Base-by-base conservation (phyloP, 2,329 filamentous ascomycete species). In the Macrophomina pseudophaseolina region DNA sequence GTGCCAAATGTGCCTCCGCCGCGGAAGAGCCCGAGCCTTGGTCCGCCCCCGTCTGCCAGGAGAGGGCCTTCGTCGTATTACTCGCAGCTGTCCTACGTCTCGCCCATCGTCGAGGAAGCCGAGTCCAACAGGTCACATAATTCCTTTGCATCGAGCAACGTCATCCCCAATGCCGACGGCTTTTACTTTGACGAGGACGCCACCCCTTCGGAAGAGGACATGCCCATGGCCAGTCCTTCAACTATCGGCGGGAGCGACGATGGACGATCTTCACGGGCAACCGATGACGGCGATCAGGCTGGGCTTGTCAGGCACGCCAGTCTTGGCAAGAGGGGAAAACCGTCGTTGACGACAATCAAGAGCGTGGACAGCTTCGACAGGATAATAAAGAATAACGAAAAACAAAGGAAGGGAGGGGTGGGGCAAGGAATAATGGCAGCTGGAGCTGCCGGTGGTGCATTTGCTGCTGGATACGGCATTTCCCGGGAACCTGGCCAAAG, bases 51-150 rank as follows among this genome's bases (percentile, higher is more conserved):
- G 1, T 83, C 81, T 1, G 76, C 82, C 6, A 75, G 82, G 33
- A 74, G 80, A 75, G 82, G 82, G 5, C 82, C 82, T 8, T 78
- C 80, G 5, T 81, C 80, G 0, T 84, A 83, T 70, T 84, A 84
- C 67, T 80, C 81, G 1, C 80, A 82, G 67, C 74, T 79, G 64
- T 81, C 79, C 0, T 80, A 80, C 32, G 82, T 84, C 32, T 80
- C 82, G 38, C 82, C 82, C 2, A 84, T 84, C 59, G 78, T 74
- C 3, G 82, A 84, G 72, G 82, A 84, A 69, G 76, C 79, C 5
- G 81, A 82, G 60, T 79, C 75, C n/a, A 74, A 78, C 38, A 74
- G 74, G 49, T 80, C 79, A 12, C 75, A 76, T 40, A 76, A 76
- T 12, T 83, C 82, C 1, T 83, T 79, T 66, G 81, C 82, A 18